phyloP scores from a whole-genome alignment of 352 stramenopile genomes.

The Paralagenidium karlingii region DNA sequence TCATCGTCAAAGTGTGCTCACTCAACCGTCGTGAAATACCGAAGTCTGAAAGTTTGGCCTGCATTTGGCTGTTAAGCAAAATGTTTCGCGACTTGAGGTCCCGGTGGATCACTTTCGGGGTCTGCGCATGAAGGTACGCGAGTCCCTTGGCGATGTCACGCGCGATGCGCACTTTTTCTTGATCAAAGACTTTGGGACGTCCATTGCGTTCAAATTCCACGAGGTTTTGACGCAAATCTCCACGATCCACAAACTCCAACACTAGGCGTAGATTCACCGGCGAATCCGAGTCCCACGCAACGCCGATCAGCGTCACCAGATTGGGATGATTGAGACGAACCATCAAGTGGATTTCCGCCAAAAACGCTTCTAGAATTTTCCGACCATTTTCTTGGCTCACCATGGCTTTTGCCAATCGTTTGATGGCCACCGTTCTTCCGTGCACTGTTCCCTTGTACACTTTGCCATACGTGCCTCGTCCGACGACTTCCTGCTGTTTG shows the following conservation, averaged over 20 bases:
- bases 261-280: too few species aligned
- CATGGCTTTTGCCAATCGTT: too few species aligned
- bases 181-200: too few species aligned
- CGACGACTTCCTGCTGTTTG: too few species aligned
- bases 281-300: too few species aligned
- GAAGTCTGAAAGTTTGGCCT: slow-evolving; percentile 39
- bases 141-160: slow-evolving; percentile 21
- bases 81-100: slow-evolving; percentile 33
- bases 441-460: slow-evolving; percentile 5
- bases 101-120: slow-evolving; percentile 30
- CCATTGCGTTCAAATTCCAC: too few species aligned
- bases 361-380: slow-evolving; percentile 7
- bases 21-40: slow-evolving; percentile 61
- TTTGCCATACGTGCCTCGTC: slow-evolving; percentile 8
- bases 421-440: slow-evolving; percentile 5
- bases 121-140: slow-evolving; percentile 27
- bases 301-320: neutral
- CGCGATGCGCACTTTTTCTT: too few species aligned
- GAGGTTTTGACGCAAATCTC: too few species aligned
- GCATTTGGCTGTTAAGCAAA: slow-evolving; percentile 19
- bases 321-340: neutral
- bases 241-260: too few species aligned
- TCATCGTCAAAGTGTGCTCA: slow-evolving; percentile 75
- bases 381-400: slow-evolving; percentile 6
- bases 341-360: slow-evolving; percentile 8